Percentiles rank a stretch among this genome's conserved stretches.
Evolutionary conservation across 495 filamentous ascomycete genomes (phyloP).

Genomic region (Aspergillus cavernicola): DNA sequence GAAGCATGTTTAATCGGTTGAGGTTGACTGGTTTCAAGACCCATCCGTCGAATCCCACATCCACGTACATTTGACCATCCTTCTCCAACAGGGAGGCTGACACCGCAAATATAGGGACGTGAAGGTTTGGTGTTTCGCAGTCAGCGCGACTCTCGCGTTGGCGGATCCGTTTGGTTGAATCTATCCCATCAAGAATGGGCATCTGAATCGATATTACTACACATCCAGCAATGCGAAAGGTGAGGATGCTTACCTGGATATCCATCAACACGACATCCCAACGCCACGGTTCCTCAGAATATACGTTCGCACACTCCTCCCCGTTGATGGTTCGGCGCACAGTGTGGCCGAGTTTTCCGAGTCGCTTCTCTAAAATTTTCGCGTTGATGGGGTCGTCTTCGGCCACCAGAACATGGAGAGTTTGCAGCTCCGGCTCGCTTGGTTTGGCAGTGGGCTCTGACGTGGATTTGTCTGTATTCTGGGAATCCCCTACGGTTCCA

Average conservation of each 20-base stretch:
- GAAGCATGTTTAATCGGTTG: conserved; percentile 53
- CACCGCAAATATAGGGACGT: conserved; percentile 84
- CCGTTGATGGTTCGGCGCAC: conserved; percentile 77
- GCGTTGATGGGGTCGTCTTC: conserved; percentile 94
- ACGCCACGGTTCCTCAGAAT: conserved; percentile 50
- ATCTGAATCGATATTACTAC: conserved; percentile 53
- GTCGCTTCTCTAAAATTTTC: conserved; percentile 77
- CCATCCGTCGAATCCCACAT: conserved; percentile 90
- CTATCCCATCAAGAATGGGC: conserved; percentile 87
- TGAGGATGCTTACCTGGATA: conserved; percentile 65
- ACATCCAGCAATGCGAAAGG: neutral
- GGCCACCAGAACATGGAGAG: conserved; percentile 63
- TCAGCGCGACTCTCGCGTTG: conserved; percentile 52
- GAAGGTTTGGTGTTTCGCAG: conserved; percentile 36
- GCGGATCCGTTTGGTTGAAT: conserved; percentile 80
- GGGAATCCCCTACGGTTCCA: too few species aligned
- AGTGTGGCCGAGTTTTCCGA: conserved; percentile 74
- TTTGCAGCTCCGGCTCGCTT: conserved; percentile 6
- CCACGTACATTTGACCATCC: conserved; percentile 64
- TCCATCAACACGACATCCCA: conserved; percentile 97
- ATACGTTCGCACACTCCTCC: conserved; percentile 74
- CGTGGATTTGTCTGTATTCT: too few species aligned
- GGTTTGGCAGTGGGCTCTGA: neutral
- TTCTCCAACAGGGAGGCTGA: conserved; percentile 80
- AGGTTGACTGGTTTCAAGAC: conserved; percentile 76